phyloP scores from a whole-genome alignment of 306 rosid genomes.

The Dryas drummondii region DNA sequence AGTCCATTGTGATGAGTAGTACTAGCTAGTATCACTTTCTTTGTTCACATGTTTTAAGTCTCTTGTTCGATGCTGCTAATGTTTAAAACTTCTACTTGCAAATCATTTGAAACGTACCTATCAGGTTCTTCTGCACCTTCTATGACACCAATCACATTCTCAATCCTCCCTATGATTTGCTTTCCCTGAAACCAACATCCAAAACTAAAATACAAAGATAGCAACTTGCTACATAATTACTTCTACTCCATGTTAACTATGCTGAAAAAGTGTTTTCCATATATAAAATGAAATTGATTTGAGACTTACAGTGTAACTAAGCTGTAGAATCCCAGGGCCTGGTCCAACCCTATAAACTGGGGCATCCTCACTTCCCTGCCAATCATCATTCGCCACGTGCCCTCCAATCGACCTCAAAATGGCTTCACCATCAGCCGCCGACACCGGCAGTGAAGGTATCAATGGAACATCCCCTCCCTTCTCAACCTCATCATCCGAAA shows the following conservation, averaged over 20 bases:
- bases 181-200: slow-evolving; percentile 47
- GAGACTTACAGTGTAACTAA: slow-evolving; percentile 49
- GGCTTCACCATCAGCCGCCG: slow-evolving; percentile 56
- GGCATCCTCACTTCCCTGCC: slow-evolving; percentile 67
- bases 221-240: neutral
- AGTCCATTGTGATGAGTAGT: neutral
- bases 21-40: neutral
- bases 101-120: slow-evolving; percentile 35
- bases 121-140: slow-evolving; percentile 80
- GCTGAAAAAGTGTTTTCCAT: neutral
- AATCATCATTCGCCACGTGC: slow-evolving; percentile 53
- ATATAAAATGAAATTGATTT: neutral
- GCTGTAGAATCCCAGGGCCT: slow-evolving; percentile 68
- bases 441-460: slow-evolving; percentile 73
- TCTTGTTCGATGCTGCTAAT: neutral
- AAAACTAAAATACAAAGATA: neutral
- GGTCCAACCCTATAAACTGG: slow-evolving; percentile 62
- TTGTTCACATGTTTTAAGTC: neutral
- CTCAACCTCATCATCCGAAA: slow-evolving; percentile 47
- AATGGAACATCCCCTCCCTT: slow-evolving; percentile 47
- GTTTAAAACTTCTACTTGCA: neutral
- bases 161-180: slow-evolving; percentile 45
- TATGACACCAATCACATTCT: slow-evolving; percentile 68
- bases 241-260: neutral
- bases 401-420: slow-evolving; percentile 58